Base-by-base conservation (phyloP, 768 basidiomycete genomes). In the Pleurotus platypus region DNA sequence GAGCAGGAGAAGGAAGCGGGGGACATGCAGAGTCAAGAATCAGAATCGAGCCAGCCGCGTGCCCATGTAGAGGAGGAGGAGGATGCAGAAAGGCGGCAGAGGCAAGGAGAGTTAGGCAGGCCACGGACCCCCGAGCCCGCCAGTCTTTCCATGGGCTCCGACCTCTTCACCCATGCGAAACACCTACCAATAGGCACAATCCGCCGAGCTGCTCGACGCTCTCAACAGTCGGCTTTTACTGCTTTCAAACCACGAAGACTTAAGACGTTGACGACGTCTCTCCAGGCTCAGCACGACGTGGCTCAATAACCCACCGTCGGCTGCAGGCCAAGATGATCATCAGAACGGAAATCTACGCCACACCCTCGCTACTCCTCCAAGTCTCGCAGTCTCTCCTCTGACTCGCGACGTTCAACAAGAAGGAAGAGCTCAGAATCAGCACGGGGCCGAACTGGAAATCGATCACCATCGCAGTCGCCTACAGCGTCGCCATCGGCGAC, bases 121-220 rank as follows among this genome's bases (percentile, higher is more conserved):
- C 92, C 91, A 2, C 76, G 80, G 7, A 94, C 93, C 6, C 92
- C 92, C 0, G 92, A 94, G 65, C 92, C 91, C 4, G 83, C 82
- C 11, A 76, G 75, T 49, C 80, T 80, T 72, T 79, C 80, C 42
- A 78, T 81, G 30, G 64, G 64, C 11, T 62, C 75, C 13, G 72
- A 79, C 68, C 58, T 72, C 62, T 63, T 61, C 59, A 66, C 62
- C 55, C 62, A 59, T 30, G 67, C 64, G 63, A 67, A 72, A n/a
- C 27, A 27, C 2, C 67, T 68, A 1, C 70, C 58, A 64, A 1
- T 62, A 62, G 45, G 45, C 43, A 15, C 53, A 64, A 7, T 50
- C 55, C 3, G 59, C 66, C 1, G 64, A 69, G 2, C 73, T 78
- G 13, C 69, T 84, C 4, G 78, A 82, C 46, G 84, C 85, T 3